Conservation (phyloP, 2,329 filamentous ascomycete species). For the Aspergillus neotritici region DNA sequence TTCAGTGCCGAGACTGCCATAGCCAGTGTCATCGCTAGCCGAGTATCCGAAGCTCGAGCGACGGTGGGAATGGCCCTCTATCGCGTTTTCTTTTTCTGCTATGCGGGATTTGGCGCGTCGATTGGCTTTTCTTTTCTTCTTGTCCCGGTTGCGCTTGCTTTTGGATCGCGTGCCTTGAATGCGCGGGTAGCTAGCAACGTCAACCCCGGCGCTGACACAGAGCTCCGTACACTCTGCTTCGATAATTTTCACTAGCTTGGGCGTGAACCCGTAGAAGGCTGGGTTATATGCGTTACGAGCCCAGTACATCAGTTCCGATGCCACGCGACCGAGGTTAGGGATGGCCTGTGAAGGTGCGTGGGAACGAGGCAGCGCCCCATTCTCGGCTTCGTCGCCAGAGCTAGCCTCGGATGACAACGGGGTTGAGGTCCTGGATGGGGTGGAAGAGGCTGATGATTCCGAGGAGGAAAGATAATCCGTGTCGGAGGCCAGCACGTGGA, state of each 20-base stretch:
- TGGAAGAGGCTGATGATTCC: constrained; percentile 27
- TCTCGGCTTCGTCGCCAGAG: constrained; percentile 24
- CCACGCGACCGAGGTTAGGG: constrained; percentile 34
- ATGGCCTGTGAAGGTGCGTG: constrained; percentile 20
- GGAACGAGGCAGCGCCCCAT: constrained; percentile 7
- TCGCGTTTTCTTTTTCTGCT: not conserved
- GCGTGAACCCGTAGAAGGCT: constrained; percentile 38
- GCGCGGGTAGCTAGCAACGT: constrained; percentile 26
- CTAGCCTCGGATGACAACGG: constrained; percentile 17
- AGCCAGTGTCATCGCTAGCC: too few relatives aligned
- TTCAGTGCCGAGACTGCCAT: too few relatives aligned
- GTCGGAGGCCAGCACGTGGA: constrained; percentile 38
- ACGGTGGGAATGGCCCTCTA: not conserved
- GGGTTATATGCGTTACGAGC: constrained; percentile 42
- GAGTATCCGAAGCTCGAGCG: too few relatives aligned
- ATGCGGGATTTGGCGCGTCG: constrained; percentile 5
- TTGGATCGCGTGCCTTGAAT: constrained; percentile 20
- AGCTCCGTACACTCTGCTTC: constrained; percentile 34
- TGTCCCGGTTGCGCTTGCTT: constrained; percentile 16
- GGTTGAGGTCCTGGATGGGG: constrained; percentile 18
- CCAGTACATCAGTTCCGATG: constrained; percentile 40
- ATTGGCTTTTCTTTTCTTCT: constrained; percentile 20
- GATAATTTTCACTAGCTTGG: constrained; percentile 32
- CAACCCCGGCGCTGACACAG: constrained; percentile 32
- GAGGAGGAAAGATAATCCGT: constrained; percentile 34